A percentile compares a stretch with the other conserved stretches of the same genome.
Evolutionary conservation across 2,329 filamentous ascomycete species (phyloP).

Genomic region (Botrytis tulipae): DNA sequence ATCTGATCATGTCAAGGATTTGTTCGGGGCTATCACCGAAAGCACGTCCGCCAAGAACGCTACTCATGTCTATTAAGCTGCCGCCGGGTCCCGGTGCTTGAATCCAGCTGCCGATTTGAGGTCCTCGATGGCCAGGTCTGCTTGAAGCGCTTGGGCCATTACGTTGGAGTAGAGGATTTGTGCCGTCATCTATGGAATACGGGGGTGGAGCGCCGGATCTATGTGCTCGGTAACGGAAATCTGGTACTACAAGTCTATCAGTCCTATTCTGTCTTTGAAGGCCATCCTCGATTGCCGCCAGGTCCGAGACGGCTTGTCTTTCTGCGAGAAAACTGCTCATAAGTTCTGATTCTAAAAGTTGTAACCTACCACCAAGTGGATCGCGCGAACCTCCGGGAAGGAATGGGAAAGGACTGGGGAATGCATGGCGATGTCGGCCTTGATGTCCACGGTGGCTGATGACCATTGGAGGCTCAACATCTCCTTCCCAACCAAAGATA

Average conservation of each 20-base stretch:
- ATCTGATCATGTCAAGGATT: slow-evolving; percentile 38
- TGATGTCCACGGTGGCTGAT: slow-evolving; percentile 42
- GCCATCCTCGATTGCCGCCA: not conserved
- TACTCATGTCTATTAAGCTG: slow-evolving; percentile 34
- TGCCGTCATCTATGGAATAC: slow-evolving; percentile 70
- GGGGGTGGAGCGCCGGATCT: slow-evolving; percentile 50
- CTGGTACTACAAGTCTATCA: slow-evolving; percentile 39
- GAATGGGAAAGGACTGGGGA: slow-evolving; percentile 62
- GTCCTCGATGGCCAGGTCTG: slow-evolving; percentile 48
- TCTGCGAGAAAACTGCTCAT: not conserved
- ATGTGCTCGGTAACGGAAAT: slow-evolving; percentile 48
- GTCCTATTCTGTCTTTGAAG: slow-evolving; percentile 25
- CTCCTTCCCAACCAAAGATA: slow-evolving; percentile 57
- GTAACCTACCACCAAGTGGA: slow-evolving; percentile 49
- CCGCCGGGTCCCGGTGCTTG: slow-evolving; percentile 45
- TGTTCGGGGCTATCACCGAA: slow-evolving; percentile 37
- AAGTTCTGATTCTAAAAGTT: slow-evolving; percentile 21
- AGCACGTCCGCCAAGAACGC: slow-evolving; percentile 35
- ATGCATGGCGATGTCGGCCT: slow-evolving; percentile 54
- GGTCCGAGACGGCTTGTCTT: not conserved
- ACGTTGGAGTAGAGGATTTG: slow-evolving; percentile 82
- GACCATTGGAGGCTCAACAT: slow-evolving; percentile 50
- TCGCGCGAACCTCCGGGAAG: slow-evolving; percentile 58
- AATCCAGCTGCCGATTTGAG: slow-evolving; percentile 51
- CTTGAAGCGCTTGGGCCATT: slow-evolving; percentile 41